A percentile compares a stretch with the other conserved stretches of the same genome.
These are phyloP conservation scores for Massarina eburnea DNA, from an alignment of 2,329 filamentous ascomycete genomes.

Conservation along the genomic window DNA sequence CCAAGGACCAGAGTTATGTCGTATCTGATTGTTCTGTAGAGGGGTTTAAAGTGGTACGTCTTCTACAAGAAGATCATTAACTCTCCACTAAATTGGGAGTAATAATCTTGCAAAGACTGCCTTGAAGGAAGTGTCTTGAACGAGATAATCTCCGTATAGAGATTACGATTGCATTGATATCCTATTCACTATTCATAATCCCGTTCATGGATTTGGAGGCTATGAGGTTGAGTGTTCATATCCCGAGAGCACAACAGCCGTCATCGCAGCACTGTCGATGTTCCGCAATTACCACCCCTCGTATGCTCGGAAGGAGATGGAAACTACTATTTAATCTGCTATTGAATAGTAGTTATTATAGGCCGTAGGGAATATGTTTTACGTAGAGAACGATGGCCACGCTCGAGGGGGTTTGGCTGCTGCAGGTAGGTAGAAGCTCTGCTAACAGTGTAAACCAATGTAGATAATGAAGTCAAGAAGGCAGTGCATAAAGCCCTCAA, in stretches of 20 bases:
- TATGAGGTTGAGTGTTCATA: conserved; percentile 99
- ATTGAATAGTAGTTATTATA: conserved; percentile 92
- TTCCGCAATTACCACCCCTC: conserved; percentile 80
- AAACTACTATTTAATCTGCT: conserved; percentile 68
- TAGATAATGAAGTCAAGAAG: too few relatives aligned
- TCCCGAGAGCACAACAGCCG: conserved; percentile 94
- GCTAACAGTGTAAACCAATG: too few relatives aligned
- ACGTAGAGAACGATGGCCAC: conserved; percentile 98
- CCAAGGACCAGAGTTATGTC: conserved; percentile 85
- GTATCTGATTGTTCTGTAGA: conserved; percentile 95
- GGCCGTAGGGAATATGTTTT: conserved; percentile 96
- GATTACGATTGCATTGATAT: conserved; percentile 88
- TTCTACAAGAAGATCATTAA: conserved; percentile 72
- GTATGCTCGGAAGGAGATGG: conserved; percentile 76
- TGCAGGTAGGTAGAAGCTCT: too few relatives aligned
- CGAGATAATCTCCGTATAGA: conserved; percentile 69
- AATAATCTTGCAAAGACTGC: background rate
- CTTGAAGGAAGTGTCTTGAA: conserved; percentile 57
- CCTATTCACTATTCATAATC: conserved; percentile 86
- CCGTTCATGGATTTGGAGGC: conserved; percentile 82
- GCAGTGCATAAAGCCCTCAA: too few relatives aligned
- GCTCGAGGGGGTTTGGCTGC: conserved; percentile 80
- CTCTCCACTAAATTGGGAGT: background rate
- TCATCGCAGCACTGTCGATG: conserved; percentile 80
- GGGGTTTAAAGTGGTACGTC: conserved; percentile 80